Conservation (phyloP, 2,329 filamentous ascomycete species). For the Pseudocercospora macadamiae region DNA sequence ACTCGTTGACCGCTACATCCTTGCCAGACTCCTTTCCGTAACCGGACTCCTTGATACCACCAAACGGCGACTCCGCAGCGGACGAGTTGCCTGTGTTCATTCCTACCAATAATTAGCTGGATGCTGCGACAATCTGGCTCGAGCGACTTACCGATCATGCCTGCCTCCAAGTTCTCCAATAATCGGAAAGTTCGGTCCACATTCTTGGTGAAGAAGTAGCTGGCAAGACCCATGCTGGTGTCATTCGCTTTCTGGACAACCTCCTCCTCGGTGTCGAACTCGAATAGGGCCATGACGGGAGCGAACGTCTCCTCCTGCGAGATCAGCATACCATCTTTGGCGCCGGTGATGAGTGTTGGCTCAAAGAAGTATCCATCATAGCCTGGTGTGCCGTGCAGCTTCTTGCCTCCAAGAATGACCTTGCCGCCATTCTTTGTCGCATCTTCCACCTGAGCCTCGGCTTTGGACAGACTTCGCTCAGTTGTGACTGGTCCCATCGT, state of each 20-base stretch:
- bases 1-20: constrained; percentile 66
- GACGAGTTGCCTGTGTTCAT: constrained; percentile 60
- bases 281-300: constrained; percentile 65
- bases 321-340: constrained; percentile 61
- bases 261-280: constrained; percentile 68
- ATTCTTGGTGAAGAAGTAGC: constrained; percentile 70
- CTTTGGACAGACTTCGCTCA: constrained; percentile 59
- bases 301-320: constrained; percentile 66
- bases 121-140: neutral
- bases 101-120: neutral
- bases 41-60: constrained; percentile 68
- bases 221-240: constrained; percentile 66
- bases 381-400: constrained; percentile 43
- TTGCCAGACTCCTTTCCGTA: constrained; percentile 71
- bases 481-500: constrained; percentile 66
- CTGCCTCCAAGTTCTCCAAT: constrained; percentile 68
- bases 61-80: constrained; percentile 68
- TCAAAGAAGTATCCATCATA: constrained; percentile 69
- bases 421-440: constrained; percentile 65
- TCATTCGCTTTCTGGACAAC: constrained; percentile 63
- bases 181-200: constrained; percentile 67
- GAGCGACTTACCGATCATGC: constrained; percentile 64
- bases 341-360: constrained; percentile 65
- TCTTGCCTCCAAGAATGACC: constrained; percentile 63
- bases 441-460: constrained; percentile 60